Evolutionary conservation across 1,284 basidiomycete species (phyloP).

Genomic region (Omphalotus olearius): DNA sequence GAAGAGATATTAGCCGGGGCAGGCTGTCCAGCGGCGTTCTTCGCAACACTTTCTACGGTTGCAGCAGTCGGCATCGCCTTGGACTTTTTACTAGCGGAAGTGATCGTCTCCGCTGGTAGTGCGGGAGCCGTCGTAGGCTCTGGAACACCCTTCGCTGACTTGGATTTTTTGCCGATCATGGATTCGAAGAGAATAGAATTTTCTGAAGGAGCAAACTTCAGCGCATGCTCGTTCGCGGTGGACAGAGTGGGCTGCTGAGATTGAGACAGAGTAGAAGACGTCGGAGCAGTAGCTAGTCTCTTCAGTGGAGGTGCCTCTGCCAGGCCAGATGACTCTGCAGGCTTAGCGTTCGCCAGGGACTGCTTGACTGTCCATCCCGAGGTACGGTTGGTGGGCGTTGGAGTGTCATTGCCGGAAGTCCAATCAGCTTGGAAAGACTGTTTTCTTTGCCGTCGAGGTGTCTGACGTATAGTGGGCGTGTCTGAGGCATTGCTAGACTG

Average conservation of each 20-base stretch:
- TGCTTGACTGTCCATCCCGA: slow-evolving; percentile 10
- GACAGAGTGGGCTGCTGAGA: not conserved
- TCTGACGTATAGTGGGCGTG: slow-evolving; percentile 12
- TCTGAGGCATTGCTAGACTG: slow-evolving; percentile 7
- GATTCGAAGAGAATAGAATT: no score
- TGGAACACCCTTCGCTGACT: not conserved
- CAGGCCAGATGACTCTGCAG: not conserved
- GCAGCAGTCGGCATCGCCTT: not conserved
- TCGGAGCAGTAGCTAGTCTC: slow-evolving; percentile 5
- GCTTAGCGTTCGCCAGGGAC: not conserved
- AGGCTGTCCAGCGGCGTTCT: not conserved
- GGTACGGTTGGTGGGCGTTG: slow-evolving; percentile 9
- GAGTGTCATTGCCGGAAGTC: slow-evolving; percentile 12
- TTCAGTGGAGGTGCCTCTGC: slow-evolving; percentile 6
- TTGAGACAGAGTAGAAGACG: not conserved
- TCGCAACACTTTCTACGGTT: not conserved
- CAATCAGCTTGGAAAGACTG: slow-evolving; percentile 11
- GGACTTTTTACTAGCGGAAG: slow-evolving; percentile 10
- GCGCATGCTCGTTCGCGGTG: not conserved
- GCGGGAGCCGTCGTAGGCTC: not conserved
- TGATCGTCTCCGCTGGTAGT: not conserved
- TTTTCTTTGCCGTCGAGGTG: not conserved
- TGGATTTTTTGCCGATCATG: not conserved
- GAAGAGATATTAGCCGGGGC: not conserved
- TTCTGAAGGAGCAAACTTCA: no score